These are phyloP conservation scores for Yarrowia sp. DNA, from an alignment of 805 yeast species.

Conservation along the genomic window DNA sequence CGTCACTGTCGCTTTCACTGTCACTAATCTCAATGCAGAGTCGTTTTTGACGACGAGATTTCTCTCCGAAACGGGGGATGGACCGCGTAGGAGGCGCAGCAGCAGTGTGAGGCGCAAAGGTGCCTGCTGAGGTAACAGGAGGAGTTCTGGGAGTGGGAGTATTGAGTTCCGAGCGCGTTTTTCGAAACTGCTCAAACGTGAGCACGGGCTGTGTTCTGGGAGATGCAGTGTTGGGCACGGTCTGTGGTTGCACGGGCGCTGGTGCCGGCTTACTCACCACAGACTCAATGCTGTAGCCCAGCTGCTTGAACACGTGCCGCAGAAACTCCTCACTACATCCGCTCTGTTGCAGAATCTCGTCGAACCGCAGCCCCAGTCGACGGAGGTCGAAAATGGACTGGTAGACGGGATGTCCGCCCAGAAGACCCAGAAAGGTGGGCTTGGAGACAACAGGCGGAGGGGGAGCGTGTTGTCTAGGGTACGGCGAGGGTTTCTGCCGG, in stretches of 20 bases:
- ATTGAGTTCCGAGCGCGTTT: not conserved
- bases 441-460: slow-evolving; percentile 8
- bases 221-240: not conserved
- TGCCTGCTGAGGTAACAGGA: not conserved
- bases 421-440: slow-evolving; percentile 16
- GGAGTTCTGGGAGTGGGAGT: slow-evolving; percentile 11
- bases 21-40: slow-evolving; percentile 24
- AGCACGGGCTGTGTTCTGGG: slow-evolving; percentile 2
- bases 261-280: not conserved
- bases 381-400: slow-evolving; percentile 28
- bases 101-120: not conserved
- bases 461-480: slow-evolving; percentile 21
- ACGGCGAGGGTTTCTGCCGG: slow-evolving; percentile 27
- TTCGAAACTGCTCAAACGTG: slow-evolving; percentile 19
- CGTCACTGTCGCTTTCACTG: slow-evolving; percentile 14
- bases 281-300: slow-evolving; percentile 17
- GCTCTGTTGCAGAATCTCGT: slow-evolving; percentile 34
- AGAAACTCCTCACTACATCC: slow-evolving; percentile 13
- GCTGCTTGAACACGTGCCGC: slow-evolving; percentile 4
- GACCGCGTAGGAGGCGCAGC: not conserved
- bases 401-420: slow-evolving; percentile 23
- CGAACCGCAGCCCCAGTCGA: slow-evolving; percentile 31
- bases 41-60: slow-evolving; percentile 31
- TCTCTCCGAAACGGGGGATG: slow-evolving; percentile 19
- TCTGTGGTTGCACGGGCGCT: not conserved